phyloP scores from a whole-genome alignment of 169 alveolate species.

The Neospora caninum region DNA sequence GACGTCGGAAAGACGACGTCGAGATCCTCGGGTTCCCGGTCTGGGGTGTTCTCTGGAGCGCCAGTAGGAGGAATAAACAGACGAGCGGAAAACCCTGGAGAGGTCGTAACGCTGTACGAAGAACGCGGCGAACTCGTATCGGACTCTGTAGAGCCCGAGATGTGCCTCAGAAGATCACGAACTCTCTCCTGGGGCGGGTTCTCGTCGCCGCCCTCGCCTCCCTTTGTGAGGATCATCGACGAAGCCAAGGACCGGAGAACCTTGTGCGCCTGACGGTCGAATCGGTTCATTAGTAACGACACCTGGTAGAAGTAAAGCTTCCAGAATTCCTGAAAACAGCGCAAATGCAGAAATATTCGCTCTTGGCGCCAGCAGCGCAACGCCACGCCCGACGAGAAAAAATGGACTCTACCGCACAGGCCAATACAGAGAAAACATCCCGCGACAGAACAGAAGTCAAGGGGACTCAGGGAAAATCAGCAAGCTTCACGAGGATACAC shows the following conservation, averaged over 20 bases:
- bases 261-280: conserved; percentile 21
- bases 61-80: background rate
- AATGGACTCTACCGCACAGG: too few relatives aligned
- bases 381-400: too few relatives aligned
- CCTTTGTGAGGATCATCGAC: background rate
- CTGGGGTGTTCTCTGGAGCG: background rate
- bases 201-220: background rate
- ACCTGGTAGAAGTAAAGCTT: conserved; percentile 30
- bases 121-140: background rate
- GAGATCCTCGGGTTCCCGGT: background rate
- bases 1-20: too few relatives aligned
- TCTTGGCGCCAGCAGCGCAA: background rate
- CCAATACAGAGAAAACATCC: too few relatives aligned
- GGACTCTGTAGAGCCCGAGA: background rate
- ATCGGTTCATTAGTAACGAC: background rate
- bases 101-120: background rate
- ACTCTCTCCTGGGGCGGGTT: background rate
- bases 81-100: background rate
- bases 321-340: conserved; percentile 1
- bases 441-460: too few relatives aligned
- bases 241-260: background rate
- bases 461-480: too few relatives aligned
- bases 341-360: background rate
- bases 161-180: background rate
- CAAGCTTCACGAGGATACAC: too few relatives aligned